Percentiles rank a stretch among this genome's conserved stretches.
phyloP scores from a whole-genome alignment of 306 rosid species.

The Alnus glutinosa region DNA sequence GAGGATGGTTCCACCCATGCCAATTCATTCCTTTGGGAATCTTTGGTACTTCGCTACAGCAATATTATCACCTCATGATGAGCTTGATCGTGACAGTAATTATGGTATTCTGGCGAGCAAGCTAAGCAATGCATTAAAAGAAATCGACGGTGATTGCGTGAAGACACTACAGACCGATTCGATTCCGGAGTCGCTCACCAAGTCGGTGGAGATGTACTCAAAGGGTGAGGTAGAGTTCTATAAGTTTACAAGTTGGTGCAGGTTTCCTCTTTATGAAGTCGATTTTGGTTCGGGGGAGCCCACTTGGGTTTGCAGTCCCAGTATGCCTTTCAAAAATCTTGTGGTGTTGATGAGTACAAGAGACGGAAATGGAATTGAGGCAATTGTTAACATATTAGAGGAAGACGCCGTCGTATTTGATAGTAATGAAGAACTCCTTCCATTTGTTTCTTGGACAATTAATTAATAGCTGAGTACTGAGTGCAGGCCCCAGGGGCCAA shows the following conservation, averaged over 20 bases:
- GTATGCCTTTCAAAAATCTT: background rate
- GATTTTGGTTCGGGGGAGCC: background rate
- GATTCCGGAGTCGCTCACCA: background rate
- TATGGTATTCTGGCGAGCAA: background rate
- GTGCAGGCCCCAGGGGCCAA: background rate
- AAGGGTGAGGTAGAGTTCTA: background rate
- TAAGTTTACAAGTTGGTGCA: slow-evolving; percentile 8
- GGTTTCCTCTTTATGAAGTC: background rate
- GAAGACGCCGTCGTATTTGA: background rate
- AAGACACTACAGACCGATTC: background rate
- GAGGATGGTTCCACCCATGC: slow-evolving; percentile 4
- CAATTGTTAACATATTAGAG: background rate
- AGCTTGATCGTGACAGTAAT: background rate
- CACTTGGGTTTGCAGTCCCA: background rate
- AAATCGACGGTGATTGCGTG: background rate
- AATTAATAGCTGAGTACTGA: no score
- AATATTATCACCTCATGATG: background rate
- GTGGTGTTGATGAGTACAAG: background rate
- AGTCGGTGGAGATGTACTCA: no score
- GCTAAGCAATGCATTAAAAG: background rate
- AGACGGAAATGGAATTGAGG: background rate
- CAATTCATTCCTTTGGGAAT: slow-evolving; percentile 2
- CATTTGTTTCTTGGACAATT: background rate
- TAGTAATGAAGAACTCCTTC: background rate
- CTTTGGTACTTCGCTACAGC: background rate